These are phyloP conservation scores for Coffea eugenioides DNA, from an alignment of 257 asterid species.

Conservation along the genomic window DNA sequence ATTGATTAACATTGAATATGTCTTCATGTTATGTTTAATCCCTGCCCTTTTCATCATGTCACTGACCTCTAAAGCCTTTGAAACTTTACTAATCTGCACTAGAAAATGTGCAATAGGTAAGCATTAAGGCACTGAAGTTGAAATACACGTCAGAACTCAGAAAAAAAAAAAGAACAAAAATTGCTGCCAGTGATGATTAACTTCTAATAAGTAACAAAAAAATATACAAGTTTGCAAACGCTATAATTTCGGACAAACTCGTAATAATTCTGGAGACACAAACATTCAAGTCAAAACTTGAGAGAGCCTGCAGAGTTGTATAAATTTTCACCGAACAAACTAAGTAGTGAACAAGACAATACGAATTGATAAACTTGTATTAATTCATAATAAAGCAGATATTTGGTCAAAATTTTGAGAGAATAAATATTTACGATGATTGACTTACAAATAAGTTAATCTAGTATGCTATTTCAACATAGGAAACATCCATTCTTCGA, in stretches of 20 bases:
- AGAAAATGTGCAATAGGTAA: not conserved
- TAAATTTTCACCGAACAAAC: not conserved
- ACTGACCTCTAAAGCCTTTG: conserved; percentile 83
- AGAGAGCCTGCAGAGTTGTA: not conserved
- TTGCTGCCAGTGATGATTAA: no score
- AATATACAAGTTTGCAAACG: not conserved
- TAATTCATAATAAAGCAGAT: no score
- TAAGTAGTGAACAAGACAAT: not conserved
- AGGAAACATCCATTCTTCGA: no score
- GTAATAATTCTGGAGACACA: not conserved
- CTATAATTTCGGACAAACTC: not conserved
- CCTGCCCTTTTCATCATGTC: conserved; percentile 73
- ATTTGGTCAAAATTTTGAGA: no score
- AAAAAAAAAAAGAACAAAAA: not conserved
- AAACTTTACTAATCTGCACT: conserved; percentile 69
- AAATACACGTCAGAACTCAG: not conserved
- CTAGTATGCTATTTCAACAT: not conserved
- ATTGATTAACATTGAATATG: conserved; percentile 92
- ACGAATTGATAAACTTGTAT: no score
- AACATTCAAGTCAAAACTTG: not conserved
- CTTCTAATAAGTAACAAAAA: not conserved
- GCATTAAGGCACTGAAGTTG: not conserved
- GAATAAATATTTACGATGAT: no score
- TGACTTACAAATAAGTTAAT: not conserved
- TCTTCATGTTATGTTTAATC: conserved; percentile 83